Percentiles rank a stretch among this genome's conserved stretches.
Conservation (phyloP, 176 grass and related monocot species). For the Juncus effusus region DNA sequence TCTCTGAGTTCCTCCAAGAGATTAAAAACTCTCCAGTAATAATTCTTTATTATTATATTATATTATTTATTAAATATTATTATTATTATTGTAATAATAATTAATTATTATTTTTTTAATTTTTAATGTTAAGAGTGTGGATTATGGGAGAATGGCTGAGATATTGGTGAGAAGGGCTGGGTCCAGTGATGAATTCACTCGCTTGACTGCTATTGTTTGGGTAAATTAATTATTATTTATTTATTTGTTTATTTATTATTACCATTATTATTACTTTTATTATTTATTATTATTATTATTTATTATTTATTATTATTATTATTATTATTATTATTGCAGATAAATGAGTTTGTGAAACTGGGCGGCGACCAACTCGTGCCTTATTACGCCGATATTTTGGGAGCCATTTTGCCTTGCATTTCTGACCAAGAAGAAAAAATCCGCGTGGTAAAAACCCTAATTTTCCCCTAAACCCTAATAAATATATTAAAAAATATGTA, state of each 20-base stretch:
- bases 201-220: constrained; percentile 97
- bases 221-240: constrained; percentile 40
- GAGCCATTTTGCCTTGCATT: constrained; percentile 94
- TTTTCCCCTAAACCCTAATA: no score
- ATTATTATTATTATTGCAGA: constrained; percentile 38
- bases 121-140: constrained; percentile 72
- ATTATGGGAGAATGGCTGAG: constrained; percentile 99
- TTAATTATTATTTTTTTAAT: constrained; percentile 11
- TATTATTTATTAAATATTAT: background rate
- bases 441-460: constrained; percentile 56
- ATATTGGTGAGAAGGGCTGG: constrained; percentile 91
- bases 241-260: background rate
- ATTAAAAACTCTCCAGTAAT: constrained; percentile 99
- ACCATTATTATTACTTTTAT: background rate
- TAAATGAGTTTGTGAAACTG: constrained; percentile 99
- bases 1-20: constrained; percentile 99
- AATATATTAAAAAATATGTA: no score
- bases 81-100: background rate
- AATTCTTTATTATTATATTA: constrained; percentile 22
- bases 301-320: background rate
- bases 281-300: background rate
- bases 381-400: constrained; percentile 96
- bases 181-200: constrained; percentile 89
- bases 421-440: constrained; percentile 99
- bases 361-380: constrained; percentile 95